Conservation (phyloP, 371 early-diverging fungal species). For the Actinomucor elegans region DNA sequence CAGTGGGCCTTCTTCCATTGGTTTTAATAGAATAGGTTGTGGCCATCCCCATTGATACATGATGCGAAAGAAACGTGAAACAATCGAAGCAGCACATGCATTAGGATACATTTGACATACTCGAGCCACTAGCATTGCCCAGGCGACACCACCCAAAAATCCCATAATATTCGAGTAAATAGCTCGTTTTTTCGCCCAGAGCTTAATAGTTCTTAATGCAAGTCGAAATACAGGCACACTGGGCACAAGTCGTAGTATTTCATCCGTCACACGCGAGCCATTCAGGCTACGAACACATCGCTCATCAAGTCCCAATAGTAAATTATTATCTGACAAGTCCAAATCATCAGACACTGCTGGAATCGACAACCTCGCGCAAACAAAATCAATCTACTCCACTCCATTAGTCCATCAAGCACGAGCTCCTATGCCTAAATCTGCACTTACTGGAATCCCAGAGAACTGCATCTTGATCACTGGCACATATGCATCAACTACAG, state of each 20-base stretch:
- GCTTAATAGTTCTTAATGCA: conserved; percentile 95
- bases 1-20: conserved; percentile 91
- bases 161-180: conserved; percentile 99
- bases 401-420: too few relatives aligned
- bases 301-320: conserved; percentile 91
- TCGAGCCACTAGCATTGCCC: conserved; percentile 99
- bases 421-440: too few relatives aligned
- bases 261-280: conserved; percentile 98
- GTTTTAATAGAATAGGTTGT: conserved; percentile 93
- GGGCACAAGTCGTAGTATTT: conserved; percentile 94
- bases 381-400: conserved; percentile 91
- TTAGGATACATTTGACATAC: conserved; percentile 99
- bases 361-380: conserved; percentile 84
- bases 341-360: conserved; percentile 80
- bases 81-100: conserved; percentile 85
- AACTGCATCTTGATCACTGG: conserved; percentile 97
- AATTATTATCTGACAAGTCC: conserved; percentile 80
- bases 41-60: conserved; percentile 98
- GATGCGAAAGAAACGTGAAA: conserved; percentile 91
- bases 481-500: conserved; percentile 96
- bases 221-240: conserved; percentile 88
- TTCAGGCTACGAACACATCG: conserved; percentile 93
- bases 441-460: conserved; percentile 78
- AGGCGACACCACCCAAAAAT: conserved; percentile 99
- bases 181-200: conserved; percentile 97